Percentiles rank a stretch among this genome's conserved stretches.
Conservation (phyloP, 371 early-diverging fungal species). For the Mucor velutinosus region DNA sequence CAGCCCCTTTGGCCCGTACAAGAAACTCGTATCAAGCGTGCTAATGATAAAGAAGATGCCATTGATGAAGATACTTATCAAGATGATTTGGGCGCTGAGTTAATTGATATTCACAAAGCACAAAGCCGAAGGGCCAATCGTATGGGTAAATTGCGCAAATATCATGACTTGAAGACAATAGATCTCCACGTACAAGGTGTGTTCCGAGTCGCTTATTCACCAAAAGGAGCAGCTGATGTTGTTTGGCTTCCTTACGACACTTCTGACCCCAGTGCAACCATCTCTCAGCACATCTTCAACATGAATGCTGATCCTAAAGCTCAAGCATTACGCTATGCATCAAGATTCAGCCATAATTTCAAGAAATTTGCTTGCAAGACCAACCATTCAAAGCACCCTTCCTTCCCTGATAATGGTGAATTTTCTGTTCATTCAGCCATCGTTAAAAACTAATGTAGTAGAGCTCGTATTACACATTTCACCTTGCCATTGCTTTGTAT, state of each 20-base stretch:
- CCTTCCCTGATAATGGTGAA: not conserved
- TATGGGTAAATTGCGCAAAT: not conserved
- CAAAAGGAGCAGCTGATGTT: not conserved
- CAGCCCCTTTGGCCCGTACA: conserved; percentile 9
- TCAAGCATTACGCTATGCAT: not conserved
- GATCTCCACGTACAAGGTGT: conserved; percentile 13
- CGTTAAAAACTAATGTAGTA: not conserved
- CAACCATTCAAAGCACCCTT: not conserved
- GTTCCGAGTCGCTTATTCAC: not conserved
- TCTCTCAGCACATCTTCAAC: not conserved
- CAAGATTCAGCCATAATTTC: conserved; percentile 3
- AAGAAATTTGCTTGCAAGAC: not conserved
- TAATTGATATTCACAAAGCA: not conserved
- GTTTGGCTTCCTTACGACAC: not conserved
- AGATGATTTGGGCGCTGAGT: conserved; percentile 5
- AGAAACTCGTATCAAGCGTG: not conserved
- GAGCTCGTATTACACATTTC: not conserved
- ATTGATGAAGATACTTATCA: not conserved
- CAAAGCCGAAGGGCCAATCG: conserved; percentile 11
- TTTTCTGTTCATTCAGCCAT: not conserved
- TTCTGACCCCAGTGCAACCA: not conserved
- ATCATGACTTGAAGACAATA: conserved; percentile 6
- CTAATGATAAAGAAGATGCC: not conserved
- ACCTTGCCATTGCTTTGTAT: not conserved
- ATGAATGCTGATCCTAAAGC: not conserved